Base-by-base conservation (phyloP, 805 yeast genomes). In the Yamadazyma akitaensis region DNA sequence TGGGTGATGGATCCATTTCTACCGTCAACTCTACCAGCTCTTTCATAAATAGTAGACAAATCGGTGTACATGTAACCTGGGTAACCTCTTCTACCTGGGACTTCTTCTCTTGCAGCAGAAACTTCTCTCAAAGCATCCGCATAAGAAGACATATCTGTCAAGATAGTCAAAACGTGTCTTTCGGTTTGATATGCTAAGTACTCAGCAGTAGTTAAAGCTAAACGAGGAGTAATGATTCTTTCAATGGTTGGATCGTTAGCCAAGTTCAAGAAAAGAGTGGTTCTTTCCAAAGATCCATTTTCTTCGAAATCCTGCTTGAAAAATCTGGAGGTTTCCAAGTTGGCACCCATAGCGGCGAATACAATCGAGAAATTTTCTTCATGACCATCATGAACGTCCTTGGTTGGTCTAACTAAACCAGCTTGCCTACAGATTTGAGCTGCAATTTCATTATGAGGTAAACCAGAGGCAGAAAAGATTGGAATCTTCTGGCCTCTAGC, bases 51-150 rank as follows among this genome's bases (percentile, higher is more conserved):
- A 43, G 98, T 94, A 43, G 98, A 88, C 78, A 94, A 88, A 85
- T 94, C 99, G 40, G 99, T 94, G 76, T 94, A 94, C 99, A 94
- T 94, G 72, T 94, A 94, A 87, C 99, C 99, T 55, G 99, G 99
- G 73, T 94, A 94, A 79, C 99, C 99, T 84, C 99, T 90, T 82
- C 99, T 90, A 80, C 99, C 99, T 66, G 99, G 99, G 40, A 94
- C 99, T 76, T 95, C 99, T 75, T 94, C 99, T 80, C 99, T 90
- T 41, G 99, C 99, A 51, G 99, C 99, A 53, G 97, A 90, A 43
- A 94, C 99, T 77, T 94, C 99, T 84, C 99, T 91, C 65, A 94
- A 77, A 35, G 99, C 99, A 70, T 94, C 99, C 35, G 99, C 99
- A 68, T 94, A 94, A n/a, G 99, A 94, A 24, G 97, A 89, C 99